Evolutionary conservation across 495 filamentous ascomycete genomes (phyloP).

Genomic region (Neurospora sp.): DNA sequence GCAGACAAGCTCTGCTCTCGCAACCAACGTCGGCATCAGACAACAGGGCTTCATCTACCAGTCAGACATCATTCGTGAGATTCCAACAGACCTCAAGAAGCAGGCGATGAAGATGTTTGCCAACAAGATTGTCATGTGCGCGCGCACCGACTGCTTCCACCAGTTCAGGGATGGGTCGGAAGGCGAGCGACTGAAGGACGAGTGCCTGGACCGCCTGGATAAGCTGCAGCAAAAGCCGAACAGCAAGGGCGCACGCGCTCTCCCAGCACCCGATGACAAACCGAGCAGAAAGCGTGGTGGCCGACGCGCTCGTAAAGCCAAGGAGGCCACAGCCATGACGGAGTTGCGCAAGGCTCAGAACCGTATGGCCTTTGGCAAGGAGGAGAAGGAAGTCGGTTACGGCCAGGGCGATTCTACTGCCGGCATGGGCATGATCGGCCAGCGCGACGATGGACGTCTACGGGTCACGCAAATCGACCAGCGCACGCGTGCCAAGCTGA

Average conservation of each 20-base stretch:
- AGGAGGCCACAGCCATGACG: constrained; percentile 95
- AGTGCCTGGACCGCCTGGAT: constrained; percentile 80
- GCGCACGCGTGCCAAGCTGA: constrained; percentile 81
- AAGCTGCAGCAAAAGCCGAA: constrained; percentile 91
- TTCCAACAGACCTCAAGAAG: constrained; percentile 77
- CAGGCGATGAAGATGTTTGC: constrained; percentile 95
- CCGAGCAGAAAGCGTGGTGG: constrained; percentile 89
- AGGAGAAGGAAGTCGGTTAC: constrained; percentile 91
- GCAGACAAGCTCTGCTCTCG: constrained; percentile 71
- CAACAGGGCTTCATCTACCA: constrained; percentile 93
- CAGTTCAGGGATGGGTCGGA: constrained; percentile 69
- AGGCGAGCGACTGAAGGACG: constrained; percentile 72
- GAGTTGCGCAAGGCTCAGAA: constrained; percentile 95
- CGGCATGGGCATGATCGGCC: constrained; percentile 91
- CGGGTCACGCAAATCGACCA: constrained; percentile 85
- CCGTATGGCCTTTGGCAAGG: constrained; percentile 89
- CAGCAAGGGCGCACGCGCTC: constrained; percentile 76
- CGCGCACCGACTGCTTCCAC: constrained; percentile 82
- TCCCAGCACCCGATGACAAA: constrained; percentile 94
- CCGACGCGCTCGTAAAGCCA: constrained; percentile 83
- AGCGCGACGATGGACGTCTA: constrained; percentile 75
- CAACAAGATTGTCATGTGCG: constrained; percentile 85
- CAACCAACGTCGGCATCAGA: constrained; percentile 84
- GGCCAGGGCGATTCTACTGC: constrained; percentile 77
- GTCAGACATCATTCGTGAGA: constrained; percentile 72